Evolutionary conservation across 2,329 filamentous ascomycete species (phyloP).

Genomic region (Sporothrix protearum): DNA sequence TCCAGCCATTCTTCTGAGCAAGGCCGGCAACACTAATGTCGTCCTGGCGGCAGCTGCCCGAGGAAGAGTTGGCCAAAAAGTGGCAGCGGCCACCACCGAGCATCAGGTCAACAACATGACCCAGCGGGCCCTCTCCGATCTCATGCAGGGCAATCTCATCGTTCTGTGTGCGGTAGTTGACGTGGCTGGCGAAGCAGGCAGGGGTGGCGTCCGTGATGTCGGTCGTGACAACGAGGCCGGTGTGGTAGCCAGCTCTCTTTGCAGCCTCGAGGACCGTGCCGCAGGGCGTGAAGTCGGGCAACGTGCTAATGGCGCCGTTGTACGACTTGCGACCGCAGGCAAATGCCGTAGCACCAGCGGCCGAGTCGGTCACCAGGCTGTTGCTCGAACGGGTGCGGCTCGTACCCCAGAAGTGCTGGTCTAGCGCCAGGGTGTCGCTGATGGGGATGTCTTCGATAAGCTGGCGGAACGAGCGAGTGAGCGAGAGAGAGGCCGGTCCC

Average conservation of each 20-base stretch:
- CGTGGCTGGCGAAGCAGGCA: slow-evolving; percentile 90
- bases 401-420: slow-evolving; percentile 85
- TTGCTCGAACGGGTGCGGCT: slow-evolving; percentile 81
- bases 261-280: slow-evolving; percentile 92
- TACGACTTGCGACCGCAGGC: slow-evolving; percentile 92
- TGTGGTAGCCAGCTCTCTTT: slow-evolving; percentile 85
- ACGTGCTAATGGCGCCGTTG: slow-evolving; percentile 89
- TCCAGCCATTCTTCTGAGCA: slow-evolving; percentile 74
- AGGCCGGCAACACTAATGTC: slow-evolving; percentile 69
- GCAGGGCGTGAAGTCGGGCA: slow-evolving; percentile 81
- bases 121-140: slow-evolving; percentile 81
- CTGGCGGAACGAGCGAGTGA: slow-evolving; percentile 86
- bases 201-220: slow-evolving; percentile 94
- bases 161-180: slow-evolving; percentile 72
- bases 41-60: slow-evolving; percentile 78
- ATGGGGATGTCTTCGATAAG: slow-evolving; percentile 67
- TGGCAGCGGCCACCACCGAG: slow-evolving; percentile 90
- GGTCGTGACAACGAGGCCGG: slow-evolving; percentile 91
- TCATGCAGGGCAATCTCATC: slow-evolving; percentile 92
- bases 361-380: slow-evolving; percentile 88
- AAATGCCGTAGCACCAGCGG: slow-evolving; percentile 95
- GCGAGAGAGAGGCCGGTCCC: slow-evolving; percentile 84
- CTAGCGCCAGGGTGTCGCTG: slow-evolving; percentile 72
- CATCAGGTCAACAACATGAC: slow-evolving; percentile 85
- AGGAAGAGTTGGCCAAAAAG: slow-evolving; percentile 78